Conservation (phyloP, 2,329 filamentous ascomycete species). For the Aspergillus awamori region DNA sequence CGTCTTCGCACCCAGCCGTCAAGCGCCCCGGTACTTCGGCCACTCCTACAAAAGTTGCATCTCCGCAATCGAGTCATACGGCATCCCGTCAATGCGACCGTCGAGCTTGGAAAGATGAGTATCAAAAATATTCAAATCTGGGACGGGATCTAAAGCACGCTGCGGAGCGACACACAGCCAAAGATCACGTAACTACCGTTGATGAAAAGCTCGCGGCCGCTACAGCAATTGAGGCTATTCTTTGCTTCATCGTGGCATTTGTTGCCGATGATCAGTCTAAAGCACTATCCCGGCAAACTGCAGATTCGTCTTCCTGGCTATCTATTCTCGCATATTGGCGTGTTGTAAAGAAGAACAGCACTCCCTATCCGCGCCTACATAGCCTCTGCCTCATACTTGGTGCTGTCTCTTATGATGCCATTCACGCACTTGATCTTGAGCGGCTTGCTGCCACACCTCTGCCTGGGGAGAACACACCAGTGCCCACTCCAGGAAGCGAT, state of each 20-base stretch:
- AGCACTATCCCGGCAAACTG: slow-evolving; percentile 38
- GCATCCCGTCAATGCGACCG: slow-evolving; percentile 38
- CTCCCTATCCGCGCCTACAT: slow-evolving; percentile 44
- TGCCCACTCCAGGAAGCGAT: slow-evolving; percentile 50
- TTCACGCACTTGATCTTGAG: slow-evolving; percentile 50
- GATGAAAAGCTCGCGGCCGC: slow-evolving; percentile 44
- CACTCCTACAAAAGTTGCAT: slow-evolving; percentile 31
- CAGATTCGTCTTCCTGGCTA: slow-evolving; percentile 49
- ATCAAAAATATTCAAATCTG: slow-evolving; percentile 45
- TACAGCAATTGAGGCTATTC: slow-evolving; percentile 48
- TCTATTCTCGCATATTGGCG: slow-evolving; percentile 52
- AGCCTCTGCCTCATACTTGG: slow-evolving; percentile 51
- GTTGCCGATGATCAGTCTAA: slow-evolving; percentile 47
- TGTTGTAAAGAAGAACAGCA: slow-evolving; percentile 45
- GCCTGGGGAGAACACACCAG: slow-evolving; percentile 42
- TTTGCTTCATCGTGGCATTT: slow-evolving; percentile 53
- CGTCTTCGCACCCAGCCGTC: slow-evolving; percentile 36
- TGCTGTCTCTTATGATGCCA: slow-evolving; percentile 50
- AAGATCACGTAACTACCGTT: slow-evolving; percentile 30
- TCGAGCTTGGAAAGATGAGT: slow-evolving; percentile 48
- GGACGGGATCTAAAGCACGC: slow-evolving; percentile 52
- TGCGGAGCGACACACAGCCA: slow-evolving; percentile 40
- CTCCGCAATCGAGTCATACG: slow-evolving; percentile 30
- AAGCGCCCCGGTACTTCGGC: slow-evolving; percentile 34
- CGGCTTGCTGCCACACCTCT: slow-evolving; percentile 46